Conservation (phyloP, 2,329 filamentous ascomycete species). For the Aspergillus melleus region DNA sequence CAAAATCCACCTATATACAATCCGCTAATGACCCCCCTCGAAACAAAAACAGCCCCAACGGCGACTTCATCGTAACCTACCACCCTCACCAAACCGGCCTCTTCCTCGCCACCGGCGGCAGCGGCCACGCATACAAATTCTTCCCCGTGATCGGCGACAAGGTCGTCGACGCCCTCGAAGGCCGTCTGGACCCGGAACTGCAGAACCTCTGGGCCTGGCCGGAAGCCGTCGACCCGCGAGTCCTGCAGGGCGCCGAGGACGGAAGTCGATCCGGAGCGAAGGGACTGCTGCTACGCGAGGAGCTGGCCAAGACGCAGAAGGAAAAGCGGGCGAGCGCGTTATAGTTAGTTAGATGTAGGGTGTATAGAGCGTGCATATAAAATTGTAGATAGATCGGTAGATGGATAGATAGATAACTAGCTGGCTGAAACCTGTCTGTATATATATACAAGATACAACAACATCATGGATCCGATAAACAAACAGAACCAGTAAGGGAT, state of each 20-base stretch:
- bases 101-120: conserved; percentile 54
- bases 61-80: conserved; percentile 70
- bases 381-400: conserved; percentile 3
- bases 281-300: conserved; percentile 37
- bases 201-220: conserved; percentile 46
- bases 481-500: background rate
- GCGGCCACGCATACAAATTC: conserved; percentile 57
- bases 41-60: conserved; percentile 49
- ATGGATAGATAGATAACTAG: conserved; percentile 1
- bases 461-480: background rate
- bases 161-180: conserved; percentile 49
- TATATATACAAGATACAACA: conserved; percentile 1
- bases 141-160: conserved; percentile 55
- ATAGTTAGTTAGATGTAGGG: conserved; percentile 11
- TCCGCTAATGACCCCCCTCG: too few species aligned
- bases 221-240: conserved; percentile 16
- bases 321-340: conserved; percentile 23
- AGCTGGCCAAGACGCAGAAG: conserved; percentile 36
- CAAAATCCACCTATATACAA: background rate
- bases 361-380: conserved; percentile 2
- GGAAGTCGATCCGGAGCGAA: conserved; percentile 40
- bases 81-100: conserved; percentile 59
- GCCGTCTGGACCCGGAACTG: conserved; percentile 43
- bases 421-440: background rate
- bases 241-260: conserved; percentile 36